Base-by-base conservation (phyloP, 257 asterid genomes). In the Plantago elongata region DNA sequence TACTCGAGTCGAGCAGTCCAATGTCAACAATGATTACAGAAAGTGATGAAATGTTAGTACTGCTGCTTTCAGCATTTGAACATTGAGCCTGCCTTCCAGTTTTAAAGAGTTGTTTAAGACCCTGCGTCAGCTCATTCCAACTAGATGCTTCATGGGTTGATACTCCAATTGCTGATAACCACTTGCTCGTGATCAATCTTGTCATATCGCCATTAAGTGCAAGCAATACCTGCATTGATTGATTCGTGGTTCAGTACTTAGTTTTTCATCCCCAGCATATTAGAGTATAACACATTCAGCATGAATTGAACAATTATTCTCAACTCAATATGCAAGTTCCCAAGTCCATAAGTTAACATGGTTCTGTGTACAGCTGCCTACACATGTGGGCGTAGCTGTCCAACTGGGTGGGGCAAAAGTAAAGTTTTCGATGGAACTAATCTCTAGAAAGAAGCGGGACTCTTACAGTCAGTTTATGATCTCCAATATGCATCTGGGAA, bases 121-220 rank as follows among this genome's bases (percentile, higher is more conserved):
- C 75, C 51, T 78, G 83, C 12, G 93, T 85, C 38, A 90, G 77
- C 60, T 79, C 93, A 60, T 83, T 85, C 97, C 97, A 90, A 6
- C 85, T 92, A 38, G 93, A 81, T 22, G 95, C 91, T 75, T 79
- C 93, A 11, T 59, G 68, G 29, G 94, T 76, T 57, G 49, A 49
- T 9, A 79, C 80, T 60, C 86, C 86, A 11, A 82, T 88, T 67
- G 83, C 83, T 37, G 67, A 73, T 62, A 90, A 62, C 98, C 96
- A 90, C 29, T 75, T 77, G n/a, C 80, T 70, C 79, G 83, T 74
- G 12, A 76, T 75, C 22, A 42, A 47, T 75, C 95, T 76, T 11
- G 85, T 83, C 88, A 70, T 88, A 65, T 76, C 77, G 45, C 98
- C 96, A 73, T 81, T 80, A 60, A 88, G 89, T 51, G 91, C 98